Conservation (phyloP, 2,329 filamentous ascomycete species). For the Epichloe sibirici region DNA sequence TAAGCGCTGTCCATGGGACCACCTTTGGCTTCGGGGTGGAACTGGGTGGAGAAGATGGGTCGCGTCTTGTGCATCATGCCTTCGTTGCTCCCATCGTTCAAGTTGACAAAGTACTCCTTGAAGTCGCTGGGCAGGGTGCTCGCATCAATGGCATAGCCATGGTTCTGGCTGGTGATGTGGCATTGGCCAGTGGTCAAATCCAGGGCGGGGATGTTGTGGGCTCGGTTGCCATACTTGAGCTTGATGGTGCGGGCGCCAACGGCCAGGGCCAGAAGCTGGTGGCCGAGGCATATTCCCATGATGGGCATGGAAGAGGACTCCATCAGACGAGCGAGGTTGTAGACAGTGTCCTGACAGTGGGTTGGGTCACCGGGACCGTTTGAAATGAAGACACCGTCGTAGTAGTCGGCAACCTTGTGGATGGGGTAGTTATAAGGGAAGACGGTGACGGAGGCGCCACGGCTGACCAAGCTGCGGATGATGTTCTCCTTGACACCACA, state of each 20-base stretch:
- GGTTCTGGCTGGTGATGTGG: conserved; percentile 98
- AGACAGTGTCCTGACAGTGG: conserved; percentile 88
- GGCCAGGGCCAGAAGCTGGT: conserved; percentile 88
- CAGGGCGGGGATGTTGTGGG: conserved; percentile 93
- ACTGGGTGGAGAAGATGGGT: conserved; percentile 96
- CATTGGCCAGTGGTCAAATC: conserved; percentile 93
- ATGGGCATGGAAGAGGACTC: conserved; percentile 81
- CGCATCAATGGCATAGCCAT: conserved; percentile 90
- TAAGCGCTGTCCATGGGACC: conserved; percentile 92
- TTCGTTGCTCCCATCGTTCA: conserved; percentile 96
- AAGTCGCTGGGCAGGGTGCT: conserved; percentile 72
- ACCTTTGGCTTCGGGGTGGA: conserved; percentile 97
- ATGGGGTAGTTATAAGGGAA: conserved; percentile 97
- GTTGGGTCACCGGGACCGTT: conserved; percentile 97
- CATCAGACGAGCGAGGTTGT: conserved; percentile 85
- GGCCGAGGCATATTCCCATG: conserved; percentile 96
- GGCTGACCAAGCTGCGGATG: conserved; percentile 80
- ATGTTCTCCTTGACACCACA: conserved; percentile 99
- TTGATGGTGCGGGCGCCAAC: conserved; percentile 85
- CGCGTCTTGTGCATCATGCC: conserved; percentile 93
- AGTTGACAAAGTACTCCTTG: conserved; percentile 97
- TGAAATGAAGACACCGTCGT: conserved; percentile 97
- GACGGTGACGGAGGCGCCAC: conserved; percentile 82
- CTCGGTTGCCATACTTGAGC: conserved; percentile 98
- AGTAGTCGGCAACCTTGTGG: conserved; percentile 95